phyloP scores from a whole-genome alignment of 2,329 filamentous ascomycete genomes.

The Fusarium sp. region DNA sequence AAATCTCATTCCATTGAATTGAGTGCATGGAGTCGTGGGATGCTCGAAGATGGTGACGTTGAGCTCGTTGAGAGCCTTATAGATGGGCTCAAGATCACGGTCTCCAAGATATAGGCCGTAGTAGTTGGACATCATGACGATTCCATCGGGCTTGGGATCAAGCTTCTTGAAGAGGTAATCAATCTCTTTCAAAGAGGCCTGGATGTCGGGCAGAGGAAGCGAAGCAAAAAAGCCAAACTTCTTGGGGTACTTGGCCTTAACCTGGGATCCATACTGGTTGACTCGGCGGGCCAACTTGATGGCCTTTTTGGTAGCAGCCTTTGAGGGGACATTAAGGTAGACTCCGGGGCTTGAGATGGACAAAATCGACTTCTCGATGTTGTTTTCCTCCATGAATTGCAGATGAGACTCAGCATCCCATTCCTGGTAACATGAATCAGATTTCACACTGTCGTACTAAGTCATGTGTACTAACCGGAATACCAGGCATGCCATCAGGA shows the following conservation, averaged over 20 bases:
- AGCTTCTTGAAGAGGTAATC: constrained; percentile 1
- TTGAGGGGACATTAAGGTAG: constrained; percentile 16
- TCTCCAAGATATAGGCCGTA: constrained; percentile 21
- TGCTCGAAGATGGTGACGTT: constrained; percentile 28
- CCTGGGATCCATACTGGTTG: constrained; percentile 9
- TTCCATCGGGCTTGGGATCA: constrained; percentile 5
- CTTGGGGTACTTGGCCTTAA: constrained; percentile 18
- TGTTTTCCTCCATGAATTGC: constrained; percentile 22
- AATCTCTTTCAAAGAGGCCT: constrained; percentile 20
- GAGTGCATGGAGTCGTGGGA: constrained; percentile 21
- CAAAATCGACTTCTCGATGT: constrained; percentile 13
- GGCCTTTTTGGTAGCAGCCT: background rate
- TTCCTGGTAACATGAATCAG: background rate
- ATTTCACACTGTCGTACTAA: accelerated
- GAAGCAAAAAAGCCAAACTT: constrained; percentile 17
- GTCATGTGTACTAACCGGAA: background rate
- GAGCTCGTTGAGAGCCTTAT: constrained; percentile 5
- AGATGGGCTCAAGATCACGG: constrained; percentile 11
- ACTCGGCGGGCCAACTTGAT: constrained; percentile 1
- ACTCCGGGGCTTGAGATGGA: constrained; percentile 20
- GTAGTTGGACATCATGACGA: constrained; percentile 31
- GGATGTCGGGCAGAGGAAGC: constrained; percentile 12
- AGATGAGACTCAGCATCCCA: constrained; percentile 22
- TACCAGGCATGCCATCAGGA: constrained; percentile 14
- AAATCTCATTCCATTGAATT: constrained; percentile 12